Evolutionary conservation across 768 basidiomycete species (phyloP).

Genomic region (Agrocybe pediades): DNA sequence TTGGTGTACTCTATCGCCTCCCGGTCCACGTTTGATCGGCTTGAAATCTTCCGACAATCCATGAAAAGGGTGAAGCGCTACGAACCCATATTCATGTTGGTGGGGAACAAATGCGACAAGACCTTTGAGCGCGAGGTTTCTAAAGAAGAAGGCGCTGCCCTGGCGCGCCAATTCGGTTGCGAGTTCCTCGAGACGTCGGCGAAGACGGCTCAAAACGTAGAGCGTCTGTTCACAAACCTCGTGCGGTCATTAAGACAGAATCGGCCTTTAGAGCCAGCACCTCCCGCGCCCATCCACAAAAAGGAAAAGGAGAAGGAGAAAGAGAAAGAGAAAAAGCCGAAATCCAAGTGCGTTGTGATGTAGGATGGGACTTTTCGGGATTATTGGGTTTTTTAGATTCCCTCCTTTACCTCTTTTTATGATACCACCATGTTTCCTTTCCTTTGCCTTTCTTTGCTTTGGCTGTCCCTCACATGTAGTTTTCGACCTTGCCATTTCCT

Average conservation of each 20-base stretch:
- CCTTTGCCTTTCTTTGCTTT: slow-evolving; percentile 29
- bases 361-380: slow-evolving; percentile 71
- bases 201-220: slow-evolving; percentile 92
- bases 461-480: slow-evolving; percentile 28
- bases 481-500: slow-evolving; percentile 21
- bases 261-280: slow-evolving; percentile 53
- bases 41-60: slow-evolving; percentile 88
- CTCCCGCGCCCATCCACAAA: slow-evolving; percentile 42
- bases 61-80: slow-evolving; percentile 87
- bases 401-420: slow-evolving; percentile 75
- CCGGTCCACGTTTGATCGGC: slow-evolving; percentile 87
- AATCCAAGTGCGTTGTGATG: slow-evolving; percentile 76
- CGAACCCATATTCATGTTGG: slow-evolving; percentile 88
- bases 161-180: slow-evolving; percentile 86
- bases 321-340: slow-evolving; percentile 44
- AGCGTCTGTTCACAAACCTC: slow-evolving; percentile 84
- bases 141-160: slow-evolving; percentile 80
- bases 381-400: slow-evolving; percentile 66
- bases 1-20: slow-evolving; percentile 96
- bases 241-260: slow-evolving; percentile 82
- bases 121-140: slow-evolving; percentile 90
- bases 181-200: slow-evolving; percentile 97
- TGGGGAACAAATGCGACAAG: slow-evolving; percentile 96
- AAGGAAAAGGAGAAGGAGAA: slow-evolving; percentile 49
- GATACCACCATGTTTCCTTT: slow-evolving; percentile 67